Conservation (phyloP, 192 early-diverging fungal species). For the Linnemannia elongata region DNA sequence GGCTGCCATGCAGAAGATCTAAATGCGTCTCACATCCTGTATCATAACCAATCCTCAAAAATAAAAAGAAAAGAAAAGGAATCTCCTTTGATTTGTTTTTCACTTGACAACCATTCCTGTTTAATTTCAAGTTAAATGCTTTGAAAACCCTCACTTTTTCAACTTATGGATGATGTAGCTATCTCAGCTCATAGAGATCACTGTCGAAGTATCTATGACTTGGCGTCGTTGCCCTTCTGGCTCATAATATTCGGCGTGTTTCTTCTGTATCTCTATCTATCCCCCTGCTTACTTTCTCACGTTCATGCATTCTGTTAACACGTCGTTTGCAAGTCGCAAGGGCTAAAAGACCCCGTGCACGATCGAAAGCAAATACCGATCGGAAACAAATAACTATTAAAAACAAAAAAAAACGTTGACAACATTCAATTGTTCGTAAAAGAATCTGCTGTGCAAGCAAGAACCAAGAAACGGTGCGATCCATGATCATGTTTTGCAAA, state of each 20-base stretch:
- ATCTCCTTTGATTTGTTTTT: not conserved
- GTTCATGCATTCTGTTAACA: not conserved
- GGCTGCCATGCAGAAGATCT: conserved; percentile 92
- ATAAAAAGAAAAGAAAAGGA: conserved; percentile 27
- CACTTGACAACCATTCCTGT: not conserved
- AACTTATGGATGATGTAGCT: too few relatives aligned
- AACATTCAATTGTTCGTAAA: not conserved
- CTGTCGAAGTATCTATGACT: too few relatives aligned
- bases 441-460: not conserved
- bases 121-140: too few relatives aligned
- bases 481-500: too few relatives aligned
- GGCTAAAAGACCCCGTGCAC: not conserved
- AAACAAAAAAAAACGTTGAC: not conserved
- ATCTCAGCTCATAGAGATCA: too few relatives aligned
- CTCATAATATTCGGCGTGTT: too few relatives aligned
- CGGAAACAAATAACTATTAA: too few relatives aligned
- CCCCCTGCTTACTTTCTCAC: not conserved
- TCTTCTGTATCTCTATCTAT: not conserved
- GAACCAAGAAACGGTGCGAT: too few relatives aligned
- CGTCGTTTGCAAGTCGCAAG: not conserved
- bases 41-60: conserved; percentile 22
- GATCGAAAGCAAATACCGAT: not conserved
- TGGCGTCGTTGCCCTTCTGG: too few relatives aligned
- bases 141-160: too few relatives aligned
- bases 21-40: conserved; percentile 56